These are phyloP conservation scores for Exophiala spinifera DNA, from an alignment of 2,329 filamentous ascomycete genomes.

Conservation along the genomic window DNA sequence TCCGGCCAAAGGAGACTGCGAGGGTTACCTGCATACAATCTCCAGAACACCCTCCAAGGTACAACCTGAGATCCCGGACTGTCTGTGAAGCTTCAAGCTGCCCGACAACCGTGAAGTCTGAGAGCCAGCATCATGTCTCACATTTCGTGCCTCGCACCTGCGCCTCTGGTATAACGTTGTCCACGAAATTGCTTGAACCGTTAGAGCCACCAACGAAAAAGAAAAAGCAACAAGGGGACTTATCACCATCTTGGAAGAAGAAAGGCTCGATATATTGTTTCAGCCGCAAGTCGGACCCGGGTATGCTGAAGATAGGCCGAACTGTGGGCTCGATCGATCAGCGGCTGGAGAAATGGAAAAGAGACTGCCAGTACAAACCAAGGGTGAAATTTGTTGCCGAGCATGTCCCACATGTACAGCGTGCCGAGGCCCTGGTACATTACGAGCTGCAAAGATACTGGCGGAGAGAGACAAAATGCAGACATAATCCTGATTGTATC, in stretches of 20 bases:
- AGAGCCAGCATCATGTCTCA: background rate
- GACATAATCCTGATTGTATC: conserved; percentile 3
- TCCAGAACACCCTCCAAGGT: background rate
- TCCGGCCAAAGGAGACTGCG: background rate
- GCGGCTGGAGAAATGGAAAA: background rate
- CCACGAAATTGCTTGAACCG: background rate
- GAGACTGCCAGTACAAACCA: conserved; percentile 1
- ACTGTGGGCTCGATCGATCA: background rate
- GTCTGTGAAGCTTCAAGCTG: too few relatives aligned
- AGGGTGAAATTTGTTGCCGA: background rate
- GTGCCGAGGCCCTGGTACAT: conserved; percentile 6
- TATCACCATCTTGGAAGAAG: background rate
- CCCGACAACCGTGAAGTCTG: too few relatives aligned
- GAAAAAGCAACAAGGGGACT: background rate
- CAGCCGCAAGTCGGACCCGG: background rate
- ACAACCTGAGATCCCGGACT: background rate
- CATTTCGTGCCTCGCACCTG: background rate
- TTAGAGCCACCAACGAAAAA: background rate
- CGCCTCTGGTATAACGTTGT: background rate
- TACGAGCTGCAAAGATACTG: conserved; percentile 7
- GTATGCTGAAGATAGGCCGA: conserved; percentile 8
- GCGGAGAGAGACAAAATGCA: conserved; percentile 8
- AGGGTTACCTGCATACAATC: background rate
- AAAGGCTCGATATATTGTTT: conserved; percentile 3
- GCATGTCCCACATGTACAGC: conserved; percentile 3